phyloP scores from a whole-genome alignment of 352 stramenopile genomes.

The Phytophthora meadii region DNA sequence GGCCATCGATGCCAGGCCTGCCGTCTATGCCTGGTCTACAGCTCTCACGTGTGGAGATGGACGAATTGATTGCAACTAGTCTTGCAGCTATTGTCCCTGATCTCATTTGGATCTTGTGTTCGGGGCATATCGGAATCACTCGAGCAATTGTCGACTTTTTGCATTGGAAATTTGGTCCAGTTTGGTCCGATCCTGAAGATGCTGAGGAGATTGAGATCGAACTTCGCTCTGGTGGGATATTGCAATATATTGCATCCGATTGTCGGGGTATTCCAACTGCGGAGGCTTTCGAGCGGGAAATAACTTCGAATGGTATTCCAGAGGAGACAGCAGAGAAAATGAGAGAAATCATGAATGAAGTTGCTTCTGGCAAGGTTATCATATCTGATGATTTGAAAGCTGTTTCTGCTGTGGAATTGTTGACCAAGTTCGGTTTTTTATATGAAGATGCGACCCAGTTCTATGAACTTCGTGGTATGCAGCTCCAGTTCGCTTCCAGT shows the following conservation, averaged over 20 bases:
- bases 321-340: slow-evolving; percentile 20
- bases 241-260: slow-evolving; percentile 29
- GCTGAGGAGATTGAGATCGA: slow-evolving; percentile 12
- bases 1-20: slow-evolving; percentile 1
- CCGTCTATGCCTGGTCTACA: slow-evolving; percentile 26
- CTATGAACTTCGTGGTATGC: background rate
- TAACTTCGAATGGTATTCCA: slow-evolving; percentile 1
- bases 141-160: slow-evolving; percentile 19
- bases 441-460: slow-evolving; percentile 19
- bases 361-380: slow-evolving; percentile 38
- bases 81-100: slow-evolving; percentile 25
- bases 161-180: slow-evolving; percentile 27
- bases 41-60: slow-evolving; percentile 23
- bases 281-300: slow-evolving; percentile 33
- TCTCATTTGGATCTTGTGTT: background rate
- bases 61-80: slow-evolving; percentile 33
- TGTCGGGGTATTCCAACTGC: slow-evolving; percentile 37
- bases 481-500: slow-evolving; percentile 32
- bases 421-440: slow-evolving; percentile 37
- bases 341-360: slow-evolving; percentile 30
- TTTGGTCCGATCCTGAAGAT: slow-evolving; percentile 2
- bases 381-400: slow-evolving; percentile 22
- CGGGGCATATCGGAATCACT: too few species aligned
- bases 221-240: slow-evolving; percentile 27
- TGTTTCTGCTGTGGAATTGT: slow-evolving; percentile 34